Evolutionary conservation across 495 filamentous ascomycete genomes (phyloP), one percentile per base, ranked within the genome.

Genomic region (Cryomyces antarcticus): DNA sequence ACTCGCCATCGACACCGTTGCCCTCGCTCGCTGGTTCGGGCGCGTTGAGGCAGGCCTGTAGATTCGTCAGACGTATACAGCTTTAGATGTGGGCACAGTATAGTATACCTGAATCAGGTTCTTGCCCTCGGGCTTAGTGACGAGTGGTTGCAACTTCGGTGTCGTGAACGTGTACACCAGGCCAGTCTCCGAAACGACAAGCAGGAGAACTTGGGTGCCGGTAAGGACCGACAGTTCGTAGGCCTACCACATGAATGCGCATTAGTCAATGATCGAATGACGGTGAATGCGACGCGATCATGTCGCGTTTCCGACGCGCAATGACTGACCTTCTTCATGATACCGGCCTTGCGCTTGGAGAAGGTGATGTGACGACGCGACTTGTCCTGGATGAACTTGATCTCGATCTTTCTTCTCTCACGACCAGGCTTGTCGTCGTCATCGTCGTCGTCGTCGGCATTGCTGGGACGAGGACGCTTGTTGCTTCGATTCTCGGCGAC

Each of bases 331-430:
- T 99, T 99, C 75, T 99, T 99, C 89, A 99, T 99, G 66, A 99
- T 99, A 55, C 89, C 89, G 46, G 89, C 89, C 73, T 99, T 99
- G 62, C 89, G 86, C 78, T 99, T 99, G 50, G 92, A 96, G 65
- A 99, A 99, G 49, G 89, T 99, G 62, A 99, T 99, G 69, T 99
- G 89, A 44, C 89, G 82, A 68, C 89, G 86, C 67, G 89, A 96
- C 71, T 99, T 99, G 67, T 99, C 89, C 63, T 87, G 86, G 59
- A 99, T 99, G 66, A 99, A 99, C 73, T 99, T 99, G 68, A 99
- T 99, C 67, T 99, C 89, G 55, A 99, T 99, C 77, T 99, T 99
- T 62, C 89, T 73, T 56, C 89, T 78, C 73, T 99, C 89, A 69
- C 89, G 92, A 57, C 86, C 84, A 44, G 83, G 83, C 79, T 95